Evolutionary conservation across 208 protist species (phyloP).

Genomic region (Spongospora subterranea): DNA sequence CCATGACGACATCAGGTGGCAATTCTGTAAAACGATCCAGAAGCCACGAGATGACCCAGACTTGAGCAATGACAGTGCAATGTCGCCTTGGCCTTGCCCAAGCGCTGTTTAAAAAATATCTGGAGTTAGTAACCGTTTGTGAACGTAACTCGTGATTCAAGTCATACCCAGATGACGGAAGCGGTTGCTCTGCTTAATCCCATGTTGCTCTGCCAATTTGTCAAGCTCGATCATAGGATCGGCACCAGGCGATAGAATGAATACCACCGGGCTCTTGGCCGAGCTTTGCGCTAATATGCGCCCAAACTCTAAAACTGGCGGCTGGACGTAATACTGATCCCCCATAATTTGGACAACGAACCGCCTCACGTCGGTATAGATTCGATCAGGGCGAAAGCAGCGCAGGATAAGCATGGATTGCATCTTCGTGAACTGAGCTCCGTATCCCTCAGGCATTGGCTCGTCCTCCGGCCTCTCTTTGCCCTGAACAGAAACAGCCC

Average conservation of each 20-base stretch:
- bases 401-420: conserved; percentile 92
- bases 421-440: conserved; percentile 81
- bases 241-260: conserved; percentile 95
- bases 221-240: conserved; percentile 96
- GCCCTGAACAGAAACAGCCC: neutral
- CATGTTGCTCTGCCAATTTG: conserved; percentile 86
- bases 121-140: conserved; percentile 80
- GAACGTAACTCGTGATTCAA: neutral
- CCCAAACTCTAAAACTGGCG: conserved; percentile 92
- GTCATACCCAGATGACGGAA: conserved; percentile 27
- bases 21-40: conserved; percentile 99
- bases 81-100: conserved; percentile 94
- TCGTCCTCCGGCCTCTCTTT: conserved; percentile 90
- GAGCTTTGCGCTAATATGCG: conserved; percentile 62
- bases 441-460: conserved; percentile 82
- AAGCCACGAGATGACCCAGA: conserved; percentile 90
- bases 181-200: conserved; percentile 39
- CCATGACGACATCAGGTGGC: conserved; percentile 96
- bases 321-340: conserved; percentile 87
- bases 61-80: conserved; percentile 93
- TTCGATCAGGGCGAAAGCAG: conserved; percentile 94
- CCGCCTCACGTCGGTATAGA: conserved; percentile 87
- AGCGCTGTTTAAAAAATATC: conserved; percentile 88
- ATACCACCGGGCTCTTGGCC: conserved; percentile 91
- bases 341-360: conserved; percentile 92